phyloP scores from a whole-genome alignment of 495 filamentous ascomycete genomes.

The Talaromyces borbonicus region DNA sequence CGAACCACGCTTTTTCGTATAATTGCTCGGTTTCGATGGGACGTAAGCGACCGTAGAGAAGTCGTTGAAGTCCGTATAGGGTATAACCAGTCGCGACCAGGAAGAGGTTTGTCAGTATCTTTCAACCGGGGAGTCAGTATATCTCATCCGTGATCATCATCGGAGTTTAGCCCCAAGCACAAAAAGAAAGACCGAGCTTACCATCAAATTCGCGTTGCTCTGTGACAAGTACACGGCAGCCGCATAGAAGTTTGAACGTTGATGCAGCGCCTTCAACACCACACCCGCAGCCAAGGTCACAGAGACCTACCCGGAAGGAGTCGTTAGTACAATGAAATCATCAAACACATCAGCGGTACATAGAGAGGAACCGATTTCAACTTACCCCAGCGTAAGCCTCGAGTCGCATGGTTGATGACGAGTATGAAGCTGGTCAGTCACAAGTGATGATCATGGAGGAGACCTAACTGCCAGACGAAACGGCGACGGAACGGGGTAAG shows the following conservation, averaged over 20 bases:
- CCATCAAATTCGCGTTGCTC: constrained; percentile 90
- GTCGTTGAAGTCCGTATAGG: constrained; percentile 77
- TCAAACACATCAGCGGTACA: too few relatives aligned
- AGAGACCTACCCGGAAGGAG: constrained; percentile 45
- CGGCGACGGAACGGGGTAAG: too few relatives aligned
- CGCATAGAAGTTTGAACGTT: constrained; percentile 94
- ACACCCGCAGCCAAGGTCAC: constrained; percentile 71
- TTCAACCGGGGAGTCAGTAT: too few relatives aligned
- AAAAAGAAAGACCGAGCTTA: too few relatives aligned
- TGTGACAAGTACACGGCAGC: constrained; percentile 93
- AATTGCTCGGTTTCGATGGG: constrained; percentile 93
- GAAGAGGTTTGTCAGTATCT: constrained; percentile 80
- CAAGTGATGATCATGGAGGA: not conserved
- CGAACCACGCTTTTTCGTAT: constrained; percentile 96
- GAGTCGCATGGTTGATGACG: constrained; percentile 36
- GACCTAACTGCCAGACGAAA: too few relatives aligned
- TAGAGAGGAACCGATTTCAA: too few relatives aligned
- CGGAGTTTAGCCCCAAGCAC: too few relatives aligned
- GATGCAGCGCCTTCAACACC: constrained; percentile 80
- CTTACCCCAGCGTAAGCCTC: constrained; percentile 43
- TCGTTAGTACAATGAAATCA: not conserved
- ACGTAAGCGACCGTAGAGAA: constrained; percentile 85
- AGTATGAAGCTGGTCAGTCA: not conserved
- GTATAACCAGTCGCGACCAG: constrained; percentile 65
- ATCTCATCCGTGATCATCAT: too few relatives aligned